Evolutionary conservation across 2,329 filamentous ascomycete genomes (phyloP).

Genomic region (Cercospora zeae-maydis): DNA sequence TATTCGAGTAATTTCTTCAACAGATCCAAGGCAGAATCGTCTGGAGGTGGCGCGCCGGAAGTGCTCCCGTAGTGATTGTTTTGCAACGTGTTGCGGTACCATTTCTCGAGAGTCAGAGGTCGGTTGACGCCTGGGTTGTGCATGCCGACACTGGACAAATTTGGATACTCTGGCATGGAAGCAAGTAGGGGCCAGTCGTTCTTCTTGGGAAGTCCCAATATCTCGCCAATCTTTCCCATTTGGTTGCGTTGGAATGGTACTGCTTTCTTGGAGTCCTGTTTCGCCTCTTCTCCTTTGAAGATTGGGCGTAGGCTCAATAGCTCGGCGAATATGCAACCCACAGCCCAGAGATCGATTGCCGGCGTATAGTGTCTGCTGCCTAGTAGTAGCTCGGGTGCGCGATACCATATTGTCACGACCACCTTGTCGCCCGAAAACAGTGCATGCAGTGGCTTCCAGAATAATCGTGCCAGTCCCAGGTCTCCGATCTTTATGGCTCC

Average conservation of each 20-base stretch:
- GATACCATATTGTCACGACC: constrained; percentile 98
- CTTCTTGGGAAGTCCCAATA: constrained; percentile 85
- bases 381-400: constrained; percentile 86
- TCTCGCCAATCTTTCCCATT: constrained; percentile 98
- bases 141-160: constrained; percentile 38
- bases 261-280: constrained; percentile 97
- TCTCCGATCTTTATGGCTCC: constrained; percentile 95
- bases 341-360: constrained; percentile 94
- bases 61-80: constrained; percentile 45
- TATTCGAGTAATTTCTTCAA: constrained; percentile 84
- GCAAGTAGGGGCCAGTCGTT: constrained; percentile 82
- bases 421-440: constrained; percentile 95
- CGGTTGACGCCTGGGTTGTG: constrained; percentile 50
- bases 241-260: constrained; percentile 97
- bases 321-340: constrained; percentile 97
- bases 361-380: constrained; percentile 95
- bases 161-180: constrained; percentile 77
- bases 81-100: constrained; percentile 50
- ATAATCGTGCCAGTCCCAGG: constrained; percentile 83
- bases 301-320: constrained; percentile 85
- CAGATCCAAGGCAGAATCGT: constrained; percentile 69
- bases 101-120: constrained; percentile 64
- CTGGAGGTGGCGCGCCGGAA: constrained; percentile 43
- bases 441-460: constrained; percentile 88
- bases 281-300: constrained; percentile 97